Conservation (phyloP, 495 filamentous ascomycete species). For the Aspergillus campestris region DNA sequence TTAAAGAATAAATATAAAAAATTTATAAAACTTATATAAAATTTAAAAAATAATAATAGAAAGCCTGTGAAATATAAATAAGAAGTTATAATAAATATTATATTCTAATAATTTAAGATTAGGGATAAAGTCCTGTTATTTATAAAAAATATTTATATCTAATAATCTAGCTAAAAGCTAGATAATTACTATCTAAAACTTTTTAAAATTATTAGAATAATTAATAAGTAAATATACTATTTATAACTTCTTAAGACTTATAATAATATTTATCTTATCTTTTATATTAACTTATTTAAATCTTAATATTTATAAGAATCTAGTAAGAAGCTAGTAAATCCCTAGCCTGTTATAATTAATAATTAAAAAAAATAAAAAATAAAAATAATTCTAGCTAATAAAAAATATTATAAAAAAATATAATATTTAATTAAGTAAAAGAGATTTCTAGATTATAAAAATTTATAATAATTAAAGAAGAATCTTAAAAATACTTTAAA, state of each 20-base stretch:
- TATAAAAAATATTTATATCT: neutral
- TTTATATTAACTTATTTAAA: too few relatives aligned
- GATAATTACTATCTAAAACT: too few relatives aligned
- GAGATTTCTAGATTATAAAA: neutral
- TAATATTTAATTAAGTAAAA: neutral
- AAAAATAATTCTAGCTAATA: too few relatives aligned
- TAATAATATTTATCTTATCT: too few relatives aligned
- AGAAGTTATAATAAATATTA: conserved; percentile 1
- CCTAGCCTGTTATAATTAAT: too few relatives aligned
- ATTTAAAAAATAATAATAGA: neutral
- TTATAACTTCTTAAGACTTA: neutral
- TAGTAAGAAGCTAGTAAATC: neutral
- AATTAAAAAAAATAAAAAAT: too few relatives aligned
- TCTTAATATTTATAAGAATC: neutral
- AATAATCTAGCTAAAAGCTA: neutral
- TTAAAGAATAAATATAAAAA: conserved; percentile 1
- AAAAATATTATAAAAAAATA: neutral
- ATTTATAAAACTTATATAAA: neutral
- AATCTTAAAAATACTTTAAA: neutral
- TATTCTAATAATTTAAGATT: neutral
- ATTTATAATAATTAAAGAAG: neutral
- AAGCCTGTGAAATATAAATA: neutral
- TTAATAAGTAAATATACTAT: neutral
- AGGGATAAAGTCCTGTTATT: neutral
- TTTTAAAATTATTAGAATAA: too few relatives aligned